These are phyloP conservation scores for Hypoxylon sp. DNA, from an alignment of 2,329 filamentous ascomycete species.

Conservation along the genomic window DNA sequence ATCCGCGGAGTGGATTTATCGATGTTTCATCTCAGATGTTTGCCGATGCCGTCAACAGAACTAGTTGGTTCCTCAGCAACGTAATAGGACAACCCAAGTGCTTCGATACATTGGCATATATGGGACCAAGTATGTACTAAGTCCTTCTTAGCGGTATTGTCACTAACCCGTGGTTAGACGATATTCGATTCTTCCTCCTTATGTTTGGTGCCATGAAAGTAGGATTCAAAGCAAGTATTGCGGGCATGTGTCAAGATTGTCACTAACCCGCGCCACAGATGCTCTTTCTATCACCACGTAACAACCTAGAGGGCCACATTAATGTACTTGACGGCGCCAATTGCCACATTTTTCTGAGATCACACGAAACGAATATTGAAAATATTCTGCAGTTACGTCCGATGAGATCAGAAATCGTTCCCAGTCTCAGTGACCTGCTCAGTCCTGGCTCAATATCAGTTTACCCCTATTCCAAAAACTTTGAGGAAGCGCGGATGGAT, in stretches of 20 bases:
- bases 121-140: conserved; percentile 22
- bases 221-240: conserved; percentile 21
- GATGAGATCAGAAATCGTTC: conserved; percentile 12
- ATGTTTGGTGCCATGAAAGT: conserved; percentile 27
- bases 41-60: conserved; percentile 45
- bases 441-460: neutral
- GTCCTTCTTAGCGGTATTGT: neutral
- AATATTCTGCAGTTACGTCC: conserved; percentile 6
- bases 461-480: conserved; percentile 25
- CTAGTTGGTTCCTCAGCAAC: conserved; percentile 41
- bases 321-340: conserved; percentile 12
- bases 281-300: conserved; percentile 26
- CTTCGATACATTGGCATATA: conserved; percentile 24
- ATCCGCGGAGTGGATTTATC: conserved; percentile 43
- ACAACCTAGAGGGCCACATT: conserved; percentile 22
- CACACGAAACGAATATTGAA: neutral
- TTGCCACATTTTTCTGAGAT: conserved; percentile 13
- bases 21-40: conserved; percentile 42
- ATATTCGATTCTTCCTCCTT: conserved; percentile 23
- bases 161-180: neutral
- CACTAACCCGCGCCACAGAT: conserved; percentile 9
- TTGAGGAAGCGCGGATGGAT: conserved; percentile 21
- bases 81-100: conserved; percentile 24
- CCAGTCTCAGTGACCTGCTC: conserved; percentile 13
- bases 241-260: neutral